Base-by-base conservation (phyloP, 129 eudicot genomes). In the Logfia minima region DNA sequence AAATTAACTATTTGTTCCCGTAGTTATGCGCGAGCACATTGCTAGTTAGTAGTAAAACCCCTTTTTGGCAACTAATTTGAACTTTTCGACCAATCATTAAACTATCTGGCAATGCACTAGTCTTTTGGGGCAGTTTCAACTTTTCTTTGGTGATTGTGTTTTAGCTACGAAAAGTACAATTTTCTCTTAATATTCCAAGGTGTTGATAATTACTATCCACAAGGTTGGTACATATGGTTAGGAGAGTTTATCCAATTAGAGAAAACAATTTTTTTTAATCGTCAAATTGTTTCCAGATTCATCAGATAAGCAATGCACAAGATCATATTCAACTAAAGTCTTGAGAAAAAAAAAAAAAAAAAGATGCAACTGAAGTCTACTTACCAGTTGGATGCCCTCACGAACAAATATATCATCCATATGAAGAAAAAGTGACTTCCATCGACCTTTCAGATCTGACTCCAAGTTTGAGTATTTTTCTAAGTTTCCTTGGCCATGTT, bases 311-410 rank as follows among this genome's bases (percentile, higher is more conserved):
- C 75, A 39, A 77, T 56, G 18, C 37, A 68, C 18, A 66, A 55
- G 28, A 80, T 62, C 56, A 32, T 7, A 23, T 45, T 53, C 70
- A 74, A 56, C 64, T 56, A 37, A 55, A 56, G 26, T 66, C 29
- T 55, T 53, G 32, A 14, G 14, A 75, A 26, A 26, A 26, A 1
- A 26, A 68, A 9, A 5, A 65, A 29, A 21, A 34, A 19, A 58
- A 31, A 29, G 2, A 65, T 31, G 68, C 35, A 68, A 37, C 71
- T 43, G 31, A 41, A 17, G 58, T 67, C 26, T 16, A 75, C 97
- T 89, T 86, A 94, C 97, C 13, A 94, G 96, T 77, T 94, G 93
- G 88, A 73, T 88, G 82, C 85, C 77, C 81, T 94, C 99, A 19
- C 66, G 85, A 74, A 78, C 90, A 82, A 83, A 80, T 71, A 82